Evolutionary conservation across 148 eudicot species (phyloP), one percentile per base, ranked within the genome.

Genomic region (Pouteria glomerata): DNA sequence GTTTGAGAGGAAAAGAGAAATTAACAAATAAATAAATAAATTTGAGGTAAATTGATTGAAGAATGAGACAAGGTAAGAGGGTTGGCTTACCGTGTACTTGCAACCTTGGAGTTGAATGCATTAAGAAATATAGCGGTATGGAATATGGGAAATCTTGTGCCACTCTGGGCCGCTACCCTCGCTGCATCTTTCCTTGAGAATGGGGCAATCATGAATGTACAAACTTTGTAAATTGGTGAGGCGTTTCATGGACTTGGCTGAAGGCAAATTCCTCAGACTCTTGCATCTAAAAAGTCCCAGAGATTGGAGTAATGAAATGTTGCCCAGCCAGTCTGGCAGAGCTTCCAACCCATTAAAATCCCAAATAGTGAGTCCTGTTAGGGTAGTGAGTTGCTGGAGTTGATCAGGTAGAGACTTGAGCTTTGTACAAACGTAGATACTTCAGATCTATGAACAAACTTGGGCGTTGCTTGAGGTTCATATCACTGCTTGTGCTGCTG

Each of bases 321-420:
- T 53, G 19, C 61, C 74, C 27, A 69, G 13, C 73, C 78, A 69
- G 3, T 76, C 73, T 10, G 74, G 69, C 23, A 76, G 57, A 23
- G 51, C 69, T 52, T 61, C 73, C 2, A 74, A 30, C n/a, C 63
- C 69, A 61, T 62, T 1, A 23, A 60, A 69, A 50, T 33, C 6
- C 0, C 8, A 5, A 18, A 69, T 27, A 10, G 6, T 5, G 30
- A 76, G 35, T 23, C 13, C 1, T 14, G 1, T 27, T 12, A 51
- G 57, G n/a, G 62, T 10, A 58, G 68, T 35, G 29, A 69, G 63
- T 13, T 62, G 53, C 24, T 69, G 60, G 37, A 68, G 29, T 23
- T n/a, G n/a, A n/a, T n/a, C n/a, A n/a, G n/a, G n/a, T n/a, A n/a
- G n/a, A n/a, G n/a, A n/a, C n/a, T n/a, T 34, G 73, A 47, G 50